These are phyloP conservation scores for Leccinum variabile DNA, from an alignment of 1,284 basidiomycete species.

Conservation along the genomic window DNA sequence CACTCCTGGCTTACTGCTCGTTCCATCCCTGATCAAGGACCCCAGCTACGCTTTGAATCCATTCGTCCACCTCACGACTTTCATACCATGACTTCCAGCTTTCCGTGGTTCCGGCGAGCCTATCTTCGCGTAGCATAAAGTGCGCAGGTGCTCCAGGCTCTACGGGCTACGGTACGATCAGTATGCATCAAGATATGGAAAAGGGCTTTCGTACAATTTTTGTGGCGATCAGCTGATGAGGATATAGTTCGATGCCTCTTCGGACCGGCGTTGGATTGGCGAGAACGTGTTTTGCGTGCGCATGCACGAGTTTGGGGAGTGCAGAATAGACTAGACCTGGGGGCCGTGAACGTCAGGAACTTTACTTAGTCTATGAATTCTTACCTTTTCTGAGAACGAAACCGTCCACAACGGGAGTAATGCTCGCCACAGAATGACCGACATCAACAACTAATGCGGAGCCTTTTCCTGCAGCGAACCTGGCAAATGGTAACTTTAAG, in stretches of 20 bases:
- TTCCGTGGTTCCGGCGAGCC: constrained; percentile 69
- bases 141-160: constrained; percentile 59
- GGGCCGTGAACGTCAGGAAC: constrained; percentile 1
- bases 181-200: neutral
- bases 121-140: constrained; percentile 73
- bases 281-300: constrained; percentile 69
- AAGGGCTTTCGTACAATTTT: constrained; percentile 48
- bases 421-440: constrained; percentile 85
- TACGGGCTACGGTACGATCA: constrained; percentile 47
- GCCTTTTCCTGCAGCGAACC: constrained; percentile 95
- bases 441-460: constrained; percentile 95
- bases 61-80: constrained; percentile 85
- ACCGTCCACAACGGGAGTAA: constrained; percentile 95
- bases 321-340: constrained; percentile 70
- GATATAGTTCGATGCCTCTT: constrained; percentile 61
- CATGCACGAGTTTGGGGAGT: constrained; percentile 76
- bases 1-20: constrained; percentile 60
- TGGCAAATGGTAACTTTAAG: constrained; percentile 35
- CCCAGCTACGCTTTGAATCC: constrained; percentile 87
- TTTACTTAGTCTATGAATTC: too few relatives aligned
- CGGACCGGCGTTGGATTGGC: constrained; percentile 47
- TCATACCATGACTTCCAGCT: constrained; percentile 87
- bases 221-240: constrained; percentile 87
- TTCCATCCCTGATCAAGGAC: constrained; percentile 88
- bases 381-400: constrained; percentile 98